Conservation (phyloP, 331 rosid genomes). For the Rosa hybrid region DNA sequence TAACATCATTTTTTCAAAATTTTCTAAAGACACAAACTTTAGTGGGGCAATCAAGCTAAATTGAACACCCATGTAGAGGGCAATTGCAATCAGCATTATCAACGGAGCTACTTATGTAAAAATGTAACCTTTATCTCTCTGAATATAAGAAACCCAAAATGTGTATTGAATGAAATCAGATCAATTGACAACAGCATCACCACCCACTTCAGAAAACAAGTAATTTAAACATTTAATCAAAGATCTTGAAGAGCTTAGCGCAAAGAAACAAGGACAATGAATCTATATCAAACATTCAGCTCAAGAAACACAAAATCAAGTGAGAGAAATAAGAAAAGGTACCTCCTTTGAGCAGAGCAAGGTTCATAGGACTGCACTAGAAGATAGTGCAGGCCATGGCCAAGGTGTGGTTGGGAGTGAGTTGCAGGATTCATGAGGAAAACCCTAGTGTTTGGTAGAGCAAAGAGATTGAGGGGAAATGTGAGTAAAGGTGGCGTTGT, state of each 20-base stretch:
- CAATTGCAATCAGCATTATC: constrained; percentile 9
- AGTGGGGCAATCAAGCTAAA: not conserved
- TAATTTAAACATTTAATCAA: not conserved
- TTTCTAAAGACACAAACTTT: not conserved
- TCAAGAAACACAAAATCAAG: not conserved
- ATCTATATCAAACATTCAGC: not conserved
- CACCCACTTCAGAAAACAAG: not conserved
- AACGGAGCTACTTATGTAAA: not conserved
- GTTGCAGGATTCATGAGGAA: constrained; percentile 4
- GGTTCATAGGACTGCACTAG: not conserved
- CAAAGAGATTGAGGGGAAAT: constrained; percentile 5
- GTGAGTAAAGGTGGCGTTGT: constrained; percentile 6
- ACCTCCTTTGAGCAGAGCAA: not conserved
- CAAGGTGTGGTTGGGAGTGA: constrained; percentile 1
- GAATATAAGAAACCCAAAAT: not conserved
- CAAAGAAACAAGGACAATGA: not conserved
- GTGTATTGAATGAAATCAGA: not conserved
- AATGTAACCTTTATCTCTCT: not conserved
- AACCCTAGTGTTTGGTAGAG: constrained; percentile 9
- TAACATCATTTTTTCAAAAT: not conserved
- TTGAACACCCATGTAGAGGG: not conserved
- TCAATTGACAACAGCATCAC: constrained; percentile 10
- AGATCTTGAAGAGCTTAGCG: not conserved
- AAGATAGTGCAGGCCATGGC: not conserved
- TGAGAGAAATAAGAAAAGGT: not conserved